These are phyloP conservation scores for Gossypium sturtianum DNA, from an alignment of 345 rosid species.

Conservation along the genomic window DNA sequence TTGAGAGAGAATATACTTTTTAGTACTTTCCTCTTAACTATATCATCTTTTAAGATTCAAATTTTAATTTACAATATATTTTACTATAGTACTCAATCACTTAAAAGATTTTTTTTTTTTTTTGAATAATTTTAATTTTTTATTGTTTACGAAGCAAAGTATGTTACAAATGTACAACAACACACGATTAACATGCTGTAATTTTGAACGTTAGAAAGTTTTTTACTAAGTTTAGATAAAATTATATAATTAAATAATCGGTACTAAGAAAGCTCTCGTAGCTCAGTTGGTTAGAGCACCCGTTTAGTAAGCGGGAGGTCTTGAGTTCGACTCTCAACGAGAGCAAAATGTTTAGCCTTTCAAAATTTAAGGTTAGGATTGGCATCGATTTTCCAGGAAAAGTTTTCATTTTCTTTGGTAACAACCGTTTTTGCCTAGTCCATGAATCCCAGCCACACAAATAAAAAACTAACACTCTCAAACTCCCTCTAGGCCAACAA, in stretches of 20 bases:
- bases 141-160: too few relatives aligned
- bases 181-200: too few relatives aligned
- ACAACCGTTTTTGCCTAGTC: not conserved
- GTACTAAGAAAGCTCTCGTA: slow-evolving; percentile 44
- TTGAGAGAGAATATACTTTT: too few relatives aligned
- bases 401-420: not conserved
- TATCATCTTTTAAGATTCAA: fast-evolving
- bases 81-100: fast-evolving
- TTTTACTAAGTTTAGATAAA: too few relatives aligned
- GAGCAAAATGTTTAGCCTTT: slow-evolving; percentile 19
- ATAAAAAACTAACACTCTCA: not conserved
- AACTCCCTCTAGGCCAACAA: not conserved
- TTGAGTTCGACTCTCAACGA: slow-evolving; percentile 79
- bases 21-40: too few relatives aligned
- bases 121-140: too few relatives aligned
- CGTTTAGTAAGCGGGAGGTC: slow-evolving; percentile 96
- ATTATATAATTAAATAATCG: fast-evolving
- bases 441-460: slow-evolving; percentile 1
- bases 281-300: slow-evolving; percentile 99
- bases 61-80: too few relatives aligned
- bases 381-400: not conserved
- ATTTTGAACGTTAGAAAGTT: too few relatives aligned
- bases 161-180: too few relatives aligned
- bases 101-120: too few relatives aligned
- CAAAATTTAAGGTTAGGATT: not conserved